Conservation (phyloP, 2,329 filamentous ascomycete genomes). For the Lasiodiplodia sp. region DNA sequence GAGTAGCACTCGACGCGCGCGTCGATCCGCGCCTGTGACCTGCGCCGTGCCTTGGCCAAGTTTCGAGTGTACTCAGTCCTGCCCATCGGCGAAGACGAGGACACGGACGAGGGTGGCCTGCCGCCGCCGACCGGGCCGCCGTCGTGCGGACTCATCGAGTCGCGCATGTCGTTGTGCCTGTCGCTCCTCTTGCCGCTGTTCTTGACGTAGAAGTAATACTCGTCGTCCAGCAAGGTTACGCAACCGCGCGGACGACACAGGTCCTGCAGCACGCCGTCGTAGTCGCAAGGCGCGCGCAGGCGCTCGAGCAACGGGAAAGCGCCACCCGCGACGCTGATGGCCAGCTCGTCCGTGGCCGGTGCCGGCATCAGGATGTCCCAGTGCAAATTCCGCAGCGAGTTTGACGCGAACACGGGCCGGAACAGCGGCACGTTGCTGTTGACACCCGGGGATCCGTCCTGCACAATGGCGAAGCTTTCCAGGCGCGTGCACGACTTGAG, state of each 20-base stretch:
- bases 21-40: slow-evolving; percentile 8
- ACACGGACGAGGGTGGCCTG: not conserved
- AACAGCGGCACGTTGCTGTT: slow-evolving; percentile 52
- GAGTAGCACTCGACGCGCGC: not conserved
- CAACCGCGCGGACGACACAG: slow-evolving; percentile 70
- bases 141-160: slow-evolving; percentile 1
- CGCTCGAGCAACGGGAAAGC: slow-evolving; percentile 69
- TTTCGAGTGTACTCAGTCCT: not conserved
- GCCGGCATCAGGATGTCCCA: slow-evolving; percentile 67
- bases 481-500: slow-evolving; percentile 56
- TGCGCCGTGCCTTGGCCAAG: slow-evolving; percentile 1
- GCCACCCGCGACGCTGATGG: slow-evolving; percentile 65
- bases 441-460: slow-evolving; percentile 57
- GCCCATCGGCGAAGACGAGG: not conserved
- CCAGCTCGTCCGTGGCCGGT: slow-evolving; percentile 68
- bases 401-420: slow-evolving; percentile 58
- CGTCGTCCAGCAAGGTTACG: slow-evolving; percentile 49
- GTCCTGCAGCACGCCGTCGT: slow-evolving; percentile 72
- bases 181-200: slow-evolving; percentile 25
- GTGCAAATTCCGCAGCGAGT: slow-evolving; percentile 60
- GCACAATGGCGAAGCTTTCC: slow-evolving; percentile 60
- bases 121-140: not conserved
- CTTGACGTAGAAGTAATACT: not conserved
- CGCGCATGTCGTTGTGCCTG: not conserved
- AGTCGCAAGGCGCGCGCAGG: slow-evolving; percentile 72